Conservation (phyloP, 1,284 basidiomycete genomes). For the Microbotryomycetes sp. region DNA sequence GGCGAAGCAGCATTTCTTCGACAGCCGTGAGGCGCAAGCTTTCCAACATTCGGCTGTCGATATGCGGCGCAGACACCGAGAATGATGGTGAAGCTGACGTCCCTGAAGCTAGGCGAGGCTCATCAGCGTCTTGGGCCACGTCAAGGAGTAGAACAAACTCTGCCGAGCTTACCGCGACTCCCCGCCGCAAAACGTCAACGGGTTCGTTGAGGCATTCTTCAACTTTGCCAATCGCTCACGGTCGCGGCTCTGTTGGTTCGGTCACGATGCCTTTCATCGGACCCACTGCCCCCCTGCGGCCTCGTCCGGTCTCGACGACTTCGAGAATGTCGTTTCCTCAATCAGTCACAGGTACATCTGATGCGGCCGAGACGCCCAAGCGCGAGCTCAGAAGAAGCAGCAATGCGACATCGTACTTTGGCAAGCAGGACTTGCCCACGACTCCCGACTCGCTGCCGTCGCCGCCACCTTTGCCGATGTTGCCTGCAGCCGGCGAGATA, state of each 20-base stretch:
- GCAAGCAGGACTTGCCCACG: neutral
- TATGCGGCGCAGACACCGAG: neutral
- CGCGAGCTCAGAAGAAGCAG: neutral
- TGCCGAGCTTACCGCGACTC: neutral
- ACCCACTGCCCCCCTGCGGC: neutral
- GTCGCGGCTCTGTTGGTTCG: neutral
- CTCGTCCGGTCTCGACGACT: neutral
- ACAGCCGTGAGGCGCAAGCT: neutral
- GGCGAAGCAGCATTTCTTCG: neutral
- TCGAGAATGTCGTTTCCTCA: slow-evolving; percentile 11
- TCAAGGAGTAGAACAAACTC: neutral
- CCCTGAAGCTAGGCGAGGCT: neutral
- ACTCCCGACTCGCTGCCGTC: neutral
- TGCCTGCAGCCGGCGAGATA: neutral
- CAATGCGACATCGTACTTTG: neutral
- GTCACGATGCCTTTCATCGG: neutral
- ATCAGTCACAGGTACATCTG: neutral
- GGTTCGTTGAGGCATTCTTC: neutral
- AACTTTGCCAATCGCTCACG: neutral
- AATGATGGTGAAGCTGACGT: neutral
- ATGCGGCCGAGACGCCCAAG: neutral
- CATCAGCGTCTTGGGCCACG: neutral
- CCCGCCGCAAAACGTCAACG: neutral
- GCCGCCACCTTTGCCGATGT: neutral
- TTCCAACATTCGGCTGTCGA: slow-evolving; percentile 1